Percentiles rank a stretch among this genome's conserved stretches.
These are phyloP conservation scores for Spathaspora arborariae DNA, from an alignment of 805 yeast genomes.

Conservation along the genomic window DNA sequence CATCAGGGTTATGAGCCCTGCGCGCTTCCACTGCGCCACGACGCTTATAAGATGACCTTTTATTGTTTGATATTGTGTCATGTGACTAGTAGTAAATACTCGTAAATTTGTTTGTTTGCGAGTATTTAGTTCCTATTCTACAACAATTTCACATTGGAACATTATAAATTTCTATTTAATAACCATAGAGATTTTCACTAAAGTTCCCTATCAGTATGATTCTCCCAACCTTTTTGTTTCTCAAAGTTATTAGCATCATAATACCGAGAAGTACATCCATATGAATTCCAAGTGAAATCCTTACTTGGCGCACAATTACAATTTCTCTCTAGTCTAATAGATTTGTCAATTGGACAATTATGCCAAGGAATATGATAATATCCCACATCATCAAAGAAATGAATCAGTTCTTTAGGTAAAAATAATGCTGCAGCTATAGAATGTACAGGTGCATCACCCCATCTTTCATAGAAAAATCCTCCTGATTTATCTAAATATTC, in stretches of 20 bases:
- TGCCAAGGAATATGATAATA: slow-evolving; percentile 80
- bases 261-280: slow-evolving; percentile 67
- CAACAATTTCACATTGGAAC: no score
- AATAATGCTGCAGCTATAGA: slow-evolving; percentile 81
- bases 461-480: slow-evolving; percentile 84
- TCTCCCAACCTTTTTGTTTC: slow-evolving; percentile 72
- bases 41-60: slow-evolving; percentile 48
- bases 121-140: no score
- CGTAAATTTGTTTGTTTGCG: no score
- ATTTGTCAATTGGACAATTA: slow-evolving; percentile 71
- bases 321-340: slow-evolving; percentile 51
- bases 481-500: slow-evolving; percentile 71
- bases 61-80: background rate
- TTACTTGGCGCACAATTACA: slow-evolving; percentile 73
- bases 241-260: slow-evolving; percentile 50
- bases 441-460: slow-evolving; percentile 94
- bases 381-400: slow-evolving; percentile 80
- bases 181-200: no score
- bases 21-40: slow-evolving; percentile 99
- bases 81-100: no score
- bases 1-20: slow-evolving; percentile 99
- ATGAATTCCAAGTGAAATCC: slow-evolving; percentile 74
- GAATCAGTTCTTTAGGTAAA: slow-evolving; percentile 63
- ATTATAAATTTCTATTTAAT: no score
- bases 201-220: slow-evolving; percentile 45